A percentile compares a stretch with the other conserved stretches of the same genome.
These are phyloP conservation scores for Russula abietina DNA, from an alignment of 768 basidiomycete species.

Conservation along the genomic window DNA sequence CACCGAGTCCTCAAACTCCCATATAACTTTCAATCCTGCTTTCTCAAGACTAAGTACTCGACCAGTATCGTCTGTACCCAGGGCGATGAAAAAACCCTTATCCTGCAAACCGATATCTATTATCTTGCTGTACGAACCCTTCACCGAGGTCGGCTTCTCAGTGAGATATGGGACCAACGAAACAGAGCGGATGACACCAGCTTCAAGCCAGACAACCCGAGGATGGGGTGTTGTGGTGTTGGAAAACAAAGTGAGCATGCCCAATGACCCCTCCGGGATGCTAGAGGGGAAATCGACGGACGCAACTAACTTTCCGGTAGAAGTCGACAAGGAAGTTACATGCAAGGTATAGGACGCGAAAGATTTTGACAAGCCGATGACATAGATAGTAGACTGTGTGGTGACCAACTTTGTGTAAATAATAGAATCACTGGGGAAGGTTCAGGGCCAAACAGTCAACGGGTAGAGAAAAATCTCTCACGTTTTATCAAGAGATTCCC, in stretches of 20 bases:
- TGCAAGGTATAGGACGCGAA: conserved; percentile 58
- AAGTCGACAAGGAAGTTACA: conserved; percentile 52
- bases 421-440: conserved; percentile 48
- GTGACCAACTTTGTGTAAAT: conserved; percentile 57
- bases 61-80: conserved; percentile 49
- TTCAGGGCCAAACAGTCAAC: neutral
- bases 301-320: conserved; percentile 47
- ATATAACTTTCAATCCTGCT: conserved; percentile 36
- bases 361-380: conserved; percentile 42
- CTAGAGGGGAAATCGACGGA: conserved; percentile 50
- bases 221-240: conserved; percentile 27
- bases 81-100: conserved; percentile 55
- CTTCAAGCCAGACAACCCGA: conserved; percentile 50
- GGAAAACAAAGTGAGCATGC: conserved; percentile 35
- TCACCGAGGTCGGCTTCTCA: conserved; percentile 40
- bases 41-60: conserved; percentile 49
- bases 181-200: conserved; percentile 44
- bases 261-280: conserved; percentile 33
- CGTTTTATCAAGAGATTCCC: conserved; percentile 65
- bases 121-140: conserved; percentile 46
- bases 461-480: conserved; percentile 33
- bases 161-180: conserved; percentile 47
- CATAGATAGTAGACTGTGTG: conserved; percentile 50
- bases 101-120: conserved; percentile 55
- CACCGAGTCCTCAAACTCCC: conserved; percentile 55